Evolutionary conservation across 495 filamentous ascomycete genomes (phyloP), one percentile per base, ranked within the genome.

Genomic region (Trichodelitschia bisporula): DNA sequence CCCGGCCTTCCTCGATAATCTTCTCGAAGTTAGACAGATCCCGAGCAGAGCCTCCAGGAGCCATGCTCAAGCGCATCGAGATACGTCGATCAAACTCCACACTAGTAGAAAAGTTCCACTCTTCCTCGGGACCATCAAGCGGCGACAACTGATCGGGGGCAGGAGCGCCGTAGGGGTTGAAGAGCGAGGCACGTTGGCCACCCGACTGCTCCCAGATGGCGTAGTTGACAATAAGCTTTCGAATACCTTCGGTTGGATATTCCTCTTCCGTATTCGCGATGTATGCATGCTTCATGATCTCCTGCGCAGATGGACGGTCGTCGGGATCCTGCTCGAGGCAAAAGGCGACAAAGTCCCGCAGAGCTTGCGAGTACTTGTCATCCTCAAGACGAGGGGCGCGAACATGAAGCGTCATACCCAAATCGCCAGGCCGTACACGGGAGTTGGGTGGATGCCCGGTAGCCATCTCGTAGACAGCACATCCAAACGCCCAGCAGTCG

Each of bases 401-500:
- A 30, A 12, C 32, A 27, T 29, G 36, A 31, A 40, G 40, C 13
- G n/a, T 4, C 8, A 29, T 29, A 15, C 18, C 29, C 11, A 46
- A 18, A 15, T 39, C 27, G 13, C 36, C 19, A 3, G 35, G 41
- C 5, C 16, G 15, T 15, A 47, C 32, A 54, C 51, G 39, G 15
- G 56, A 46, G 45, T 64, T 68, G 0, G 86, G 86, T 4, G 86
- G 80, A 10, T 70, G 62, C 3, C 86, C 83, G 4, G 77, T 89
- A 0, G 86, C 89, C 41, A 93, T 76, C 49, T 97, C 86, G 40
- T 69, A 84, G 1, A 89, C 51, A 25, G 89, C 83, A 35, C 79
- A 79, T 11, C 83, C 84, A 47, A 80, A 90, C 1, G 84, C 80
- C 86, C 86, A 97, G 24, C 90, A 78, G 43, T 97, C 86, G 35